These are phyloP conservation scores for Floccularia luteovirens DNA, from an alignment of 768 basidiomycete genomes.

Conservation along the genomic window DNA sequence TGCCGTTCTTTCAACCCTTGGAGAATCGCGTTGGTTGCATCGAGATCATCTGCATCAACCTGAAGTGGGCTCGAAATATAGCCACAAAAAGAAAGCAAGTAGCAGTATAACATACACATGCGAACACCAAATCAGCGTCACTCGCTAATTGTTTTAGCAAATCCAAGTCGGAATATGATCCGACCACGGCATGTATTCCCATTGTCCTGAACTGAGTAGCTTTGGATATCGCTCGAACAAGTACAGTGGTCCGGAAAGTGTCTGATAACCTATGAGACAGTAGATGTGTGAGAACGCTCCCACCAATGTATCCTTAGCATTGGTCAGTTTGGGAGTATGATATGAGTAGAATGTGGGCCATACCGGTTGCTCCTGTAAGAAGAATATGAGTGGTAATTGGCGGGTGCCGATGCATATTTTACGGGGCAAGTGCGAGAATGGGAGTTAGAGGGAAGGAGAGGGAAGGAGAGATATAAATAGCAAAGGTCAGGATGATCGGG, in stretches of 20 bases:
- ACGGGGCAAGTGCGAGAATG: neutral
- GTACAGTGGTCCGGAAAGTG: slow-evolving; percentile 33
- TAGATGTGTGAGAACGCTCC: slow-evolving; percentile 39
- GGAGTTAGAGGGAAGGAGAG: too few species aligned
- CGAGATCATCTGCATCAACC: slow-evolving; percentile 31
- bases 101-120: slow-evolving; percentile 23
- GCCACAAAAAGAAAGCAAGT: neutral
- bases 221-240: slow-evolving; percentile 36
- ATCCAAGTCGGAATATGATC: slow-evolving; percentile 28
- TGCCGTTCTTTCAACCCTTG: slow-evolving; percentile 25
- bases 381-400: slow-evolving; percentile 27
- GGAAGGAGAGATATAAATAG: too few species aligned
- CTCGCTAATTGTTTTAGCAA: slow-evolving; percentile 30
- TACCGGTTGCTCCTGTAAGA: slow-evolving; percentile 41
- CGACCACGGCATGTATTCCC: slow-evolving; percentile 30
- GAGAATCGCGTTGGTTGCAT: slow-evolving; percentile 29
- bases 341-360: slow-evolving; percentile 2
- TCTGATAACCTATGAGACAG: slow-evolving; percentile 33
- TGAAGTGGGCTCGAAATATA: slow-evolving; percentile 7
- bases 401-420: slow-evolving; percentile 8
- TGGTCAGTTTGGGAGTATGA: slow-evolving; percentile 1
- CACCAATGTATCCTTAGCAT: slow-evolving; percentile 46
- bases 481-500: too few species aligned
- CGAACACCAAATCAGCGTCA: slow-evolving; percentile 37
- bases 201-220: slow-evolving; percentile 22